phyloP scores from a whole-genome alignment of 78 protist species.

The Dictyostelium capitatum region DNA sequence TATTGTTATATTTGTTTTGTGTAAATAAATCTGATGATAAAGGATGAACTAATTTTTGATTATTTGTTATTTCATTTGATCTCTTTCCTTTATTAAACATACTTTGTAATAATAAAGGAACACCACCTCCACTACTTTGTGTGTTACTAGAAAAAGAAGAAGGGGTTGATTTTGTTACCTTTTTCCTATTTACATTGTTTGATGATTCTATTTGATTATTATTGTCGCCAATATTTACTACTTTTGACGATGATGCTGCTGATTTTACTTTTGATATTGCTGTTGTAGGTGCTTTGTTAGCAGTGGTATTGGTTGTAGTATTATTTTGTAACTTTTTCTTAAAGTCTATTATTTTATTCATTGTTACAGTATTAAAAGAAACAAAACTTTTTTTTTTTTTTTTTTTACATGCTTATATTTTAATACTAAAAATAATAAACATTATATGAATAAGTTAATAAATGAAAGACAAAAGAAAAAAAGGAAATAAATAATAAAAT shows the following conservation, averaged over 20 bases:
- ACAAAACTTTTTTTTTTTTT: no score
- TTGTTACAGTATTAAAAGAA: not conserved
- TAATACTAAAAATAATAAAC: not conserved
- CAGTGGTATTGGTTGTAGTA: not conserved
- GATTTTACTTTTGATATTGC: not conserved
- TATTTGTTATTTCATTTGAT: not conserved
- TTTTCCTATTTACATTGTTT: not conserved
- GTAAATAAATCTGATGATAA: not conserved
- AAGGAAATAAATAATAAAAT: not conserved
- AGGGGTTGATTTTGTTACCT: not conserved
- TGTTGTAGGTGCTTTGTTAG: not conserved
- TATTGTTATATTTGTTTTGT: not conserved
- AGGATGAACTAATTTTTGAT: not conserved
- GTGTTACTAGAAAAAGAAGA: not conserved
- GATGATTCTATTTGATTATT: not conserved
- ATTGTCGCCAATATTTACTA: not conserved
- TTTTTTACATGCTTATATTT: not conserved
- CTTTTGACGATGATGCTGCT: not conserved
- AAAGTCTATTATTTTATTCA: slow-evolving; percentile 11
- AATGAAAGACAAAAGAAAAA: not conserved
- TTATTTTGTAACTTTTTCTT: slow-evolving; percentile 1
- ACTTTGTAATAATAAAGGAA: not conserved
- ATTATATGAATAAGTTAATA: not conserved
- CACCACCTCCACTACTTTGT: not conserved
- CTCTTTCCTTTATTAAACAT: not conserved